A percentile compares a stretch with the other conserved stretches of the same genome.
These are phyloP conservation scores for Tilletia walkeri DNA, from an alignment of 1,284 basidiomycete genomes.

Conservation along the genomic window DNA sequence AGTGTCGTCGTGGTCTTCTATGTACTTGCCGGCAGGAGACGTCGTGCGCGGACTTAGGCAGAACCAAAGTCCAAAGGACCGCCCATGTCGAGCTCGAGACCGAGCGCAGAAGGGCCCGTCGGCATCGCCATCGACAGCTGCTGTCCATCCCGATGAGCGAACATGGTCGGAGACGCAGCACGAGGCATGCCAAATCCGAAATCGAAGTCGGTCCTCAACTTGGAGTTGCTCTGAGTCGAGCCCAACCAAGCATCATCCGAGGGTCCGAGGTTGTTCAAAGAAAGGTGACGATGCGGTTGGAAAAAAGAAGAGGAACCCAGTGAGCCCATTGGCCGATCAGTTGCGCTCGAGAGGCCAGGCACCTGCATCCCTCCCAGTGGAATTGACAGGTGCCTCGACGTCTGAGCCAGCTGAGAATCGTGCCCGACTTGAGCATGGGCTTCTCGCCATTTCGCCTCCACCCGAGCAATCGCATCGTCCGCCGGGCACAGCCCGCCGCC, in stretches of 20 bases:
- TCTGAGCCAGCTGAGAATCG: constrained; percentile 3
- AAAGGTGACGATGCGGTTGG: no score
- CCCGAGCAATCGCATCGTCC: neutral
- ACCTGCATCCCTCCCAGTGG: no score
- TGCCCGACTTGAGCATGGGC: neutral
- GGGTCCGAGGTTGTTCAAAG: no score
- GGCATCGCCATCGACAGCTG: neutral
- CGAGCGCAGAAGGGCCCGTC: neutral
- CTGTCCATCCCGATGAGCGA: neutral
- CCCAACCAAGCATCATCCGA: no score
- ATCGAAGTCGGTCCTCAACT: neutral
- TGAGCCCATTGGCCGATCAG: neutral
- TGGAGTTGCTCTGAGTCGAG: neutral
- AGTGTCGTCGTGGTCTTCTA: no score
- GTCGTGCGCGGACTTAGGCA: no score
- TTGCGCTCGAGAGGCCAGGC: neutral
- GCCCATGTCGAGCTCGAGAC: constrained; percentile 10
- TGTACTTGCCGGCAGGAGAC: no score
- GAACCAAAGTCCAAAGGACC: constrained; percentile 1
- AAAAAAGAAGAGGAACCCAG: neutral
- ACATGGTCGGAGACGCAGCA: neutral
- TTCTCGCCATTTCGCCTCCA: neutral
- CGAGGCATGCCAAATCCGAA: neutral
- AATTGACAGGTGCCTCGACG: neutral
- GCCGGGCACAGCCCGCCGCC: neutral